Evolutionary conservation across 305 asterid species (phyloP).

Genomic region (Plantago coronopus): DNA sequence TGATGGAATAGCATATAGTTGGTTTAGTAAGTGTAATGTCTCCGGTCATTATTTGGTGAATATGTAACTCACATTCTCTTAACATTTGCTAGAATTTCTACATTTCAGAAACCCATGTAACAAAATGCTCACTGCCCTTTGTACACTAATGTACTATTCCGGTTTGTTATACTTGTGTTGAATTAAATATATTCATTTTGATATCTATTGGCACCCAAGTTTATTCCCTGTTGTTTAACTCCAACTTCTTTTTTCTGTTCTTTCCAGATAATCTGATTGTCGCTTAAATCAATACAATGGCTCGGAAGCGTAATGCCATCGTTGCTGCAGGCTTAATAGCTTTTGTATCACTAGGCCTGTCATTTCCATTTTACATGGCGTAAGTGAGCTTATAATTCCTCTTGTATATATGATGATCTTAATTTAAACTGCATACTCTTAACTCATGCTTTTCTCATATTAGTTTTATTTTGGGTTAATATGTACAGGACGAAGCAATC

Average conservation of each 20-base stretch:
- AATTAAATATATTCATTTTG: neutral
- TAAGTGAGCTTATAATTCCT: conserved; percentile 33
- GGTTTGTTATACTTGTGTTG: too few species aligned
- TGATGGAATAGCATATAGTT: too few species aligned
- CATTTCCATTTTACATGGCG: conserved; percentile 98
- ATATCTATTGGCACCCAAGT: neutral
- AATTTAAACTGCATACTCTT: neutral
- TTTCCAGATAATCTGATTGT: conserved; percentile 39
- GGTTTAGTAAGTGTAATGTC: too few species aligned
- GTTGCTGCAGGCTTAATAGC: conserved; percentile 78
- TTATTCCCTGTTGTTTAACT: neutral
- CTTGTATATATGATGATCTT: neutral
- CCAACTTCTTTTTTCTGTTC: neutral
- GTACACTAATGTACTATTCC: too few species aligned
- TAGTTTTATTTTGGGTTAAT: neutral
- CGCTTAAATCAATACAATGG: conserved; percentile 45
- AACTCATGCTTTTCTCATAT: conserved; percentile 4
- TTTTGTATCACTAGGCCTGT: conserved; percentile 78
- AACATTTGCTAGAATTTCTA: too few species aligned
- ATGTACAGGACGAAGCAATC: conserved; percentile 66
- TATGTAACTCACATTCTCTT: too few species aligned
- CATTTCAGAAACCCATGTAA: too few species aligned
- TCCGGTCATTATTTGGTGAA: too few species aligned
- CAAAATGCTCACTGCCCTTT: too few species aligned
- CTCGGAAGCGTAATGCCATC: conserved; percentile 61